Evolutionary conservation across 345 rosid genomes (phyloP).

Genomic region (Gossypium bickii): DNA sequence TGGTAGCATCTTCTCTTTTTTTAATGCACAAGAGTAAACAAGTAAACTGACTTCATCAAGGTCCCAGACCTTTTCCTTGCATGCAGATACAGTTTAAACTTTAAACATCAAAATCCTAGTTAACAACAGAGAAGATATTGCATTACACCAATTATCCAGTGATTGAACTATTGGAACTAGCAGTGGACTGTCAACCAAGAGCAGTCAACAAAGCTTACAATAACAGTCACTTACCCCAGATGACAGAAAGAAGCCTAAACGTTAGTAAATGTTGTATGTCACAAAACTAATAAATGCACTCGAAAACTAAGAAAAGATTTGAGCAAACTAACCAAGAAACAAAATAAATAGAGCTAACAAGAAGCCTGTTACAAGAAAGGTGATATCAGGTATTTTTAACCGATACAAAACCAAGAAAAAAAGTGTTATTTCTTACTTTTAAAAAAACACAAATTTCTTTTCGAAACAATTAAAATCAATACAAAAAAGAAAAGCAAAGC

Average conservation of each 20-base stretch:
- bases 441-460: background rate
- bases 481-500: background rate
- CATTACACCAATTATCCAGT: background rate
- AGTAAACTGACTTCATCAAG: constrained; percentile 30
- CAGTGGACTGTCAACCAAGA: background rate
- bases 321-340: background rate
- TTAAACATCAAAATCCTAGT: constrained; percentile 10
- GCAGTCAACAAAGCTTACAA: background rate
- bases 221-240: background rate
- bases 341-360: background rate
- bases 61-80: constrained; percentile 6
- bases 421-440: background rate
- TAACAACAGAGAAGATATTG: background rate
- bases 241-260: constrained; percentile 1
- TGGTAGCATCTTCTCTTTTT: constrained; percentile 48
- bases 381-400: constrained; percentile 2
- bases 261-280: background rate
- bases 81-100: constrained; percentile 8
- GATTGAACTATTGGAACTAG: constrained; percentile 10
- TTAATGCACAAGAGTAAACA: constrained; percentile 22
- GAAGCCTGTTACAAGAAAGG: background rate
- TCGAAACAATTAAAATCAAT: background rate
- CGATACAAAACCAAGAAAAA: background rate
- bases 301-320: constrained; percentile 1
- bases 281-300: constrained; percentile 10